A percentile compares a stretch with the other conserved stretches of the same genome.
These are phyloP conservation scores for Talaromyces atroroseus DNA, from an alignment of 2,329 filamentous ascomycete species.

Conservation along the genomic window DNA sequence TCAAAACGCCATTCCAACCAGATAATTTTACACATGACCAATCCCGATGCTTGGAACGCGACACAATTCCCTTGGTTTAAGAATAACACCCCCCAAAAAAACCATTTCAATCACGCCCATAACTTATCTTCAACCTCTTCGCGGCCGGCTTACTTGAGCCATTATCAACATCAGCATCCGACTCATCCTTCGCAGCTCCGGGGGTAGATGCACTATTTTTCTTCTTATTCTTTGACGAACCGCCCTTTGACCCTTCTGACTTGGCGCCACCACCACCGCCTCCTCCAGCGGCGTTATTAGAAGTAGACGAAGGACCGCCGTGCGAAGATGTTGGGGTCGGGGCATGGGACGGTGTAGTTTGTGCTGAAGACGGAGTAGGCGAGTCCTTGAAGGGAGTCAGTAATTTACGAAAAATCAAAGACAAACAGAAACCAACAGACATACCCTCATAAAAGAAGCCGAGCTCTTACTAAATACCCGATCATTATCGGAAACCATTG, in stretches of 20 bases:
- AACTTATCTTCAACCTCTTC: constrained; percentile 44
- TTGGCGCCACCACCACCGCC: constrained; percentile 18
- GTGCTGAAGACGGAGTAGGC: constrained; percentile 38
- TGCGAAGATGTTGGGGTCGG: constrained; percentile 40
- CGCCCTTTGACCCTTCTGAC: constrained; percentile 15
- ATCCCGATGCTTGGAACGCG: constrained; percentile 11
- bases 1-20: background rate
- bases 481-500: constrained; percentile 41
- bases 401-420: background rate
- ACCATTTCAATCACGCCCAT: constrained; percentile 33
- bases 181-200: constrained; percentile 21
- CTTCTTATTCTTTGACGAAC: constrained; percentile 39
- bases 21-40: constrained; percentile 6
- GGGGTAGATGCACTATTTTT: constrained; percentile 21
- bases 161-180: constrained; percentile 26
- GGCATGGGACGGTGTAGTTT: constrained; percentile 44
- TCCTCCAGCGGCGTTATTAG: constrained; percentile 18
- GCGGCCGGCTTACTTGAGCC: constrained; percentile 30
- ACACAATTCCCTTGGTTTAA: no score
- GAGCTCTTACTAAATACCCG: constrained; percentile 46
- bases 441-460: constrained; percentile 43
- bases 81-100: background rate
- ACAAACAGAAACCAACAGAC: constrained; percentile 8
- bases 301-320: constrained; percentile 23
- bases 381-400: constrained; percentile 29